Evolutionary conservation across 176 grass and related monocot genomes (phyloP).

Genomic region (Lolium multiflorum): DNA sequence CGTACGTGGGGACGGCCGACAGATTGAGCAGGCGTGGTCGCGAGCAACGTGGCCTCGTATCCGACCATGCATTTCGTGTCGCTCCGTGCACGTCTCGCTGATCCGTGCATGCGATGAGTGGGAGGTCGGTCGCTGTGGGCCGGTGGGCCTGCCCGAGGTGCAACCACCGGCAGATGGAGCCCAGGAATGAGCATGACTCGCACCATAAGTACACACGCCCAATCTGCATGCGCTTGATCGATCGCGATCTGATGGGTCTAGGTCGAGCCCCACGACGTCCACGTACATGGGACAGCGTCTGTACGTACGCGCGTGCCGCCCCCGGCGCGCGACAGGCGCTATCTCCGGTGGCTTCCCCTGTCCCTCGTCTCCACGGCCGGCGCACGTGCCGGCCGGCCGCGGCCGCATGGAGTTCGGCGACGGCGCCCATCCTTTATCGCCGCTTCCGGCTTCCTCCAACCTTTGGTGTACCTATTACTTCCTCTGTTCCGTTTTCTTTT

Average conservation of each 20-base stretch:
- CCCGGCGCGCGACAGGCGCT: neutral
- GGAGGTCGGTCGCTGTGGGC: neutral
- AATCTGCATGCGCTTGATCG: neutral
- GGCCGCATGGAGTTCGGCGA: neutral
- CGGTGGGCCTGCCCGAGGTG: no score
- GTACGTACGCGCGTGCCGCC: neutral
- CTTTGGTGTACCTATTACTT: no score
- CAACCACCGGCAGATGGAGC: constrained; percentile 28
- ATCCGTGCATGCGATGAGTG: neutral
- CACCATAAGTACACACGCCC: neutral
- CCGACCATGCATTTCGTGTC: neutral
- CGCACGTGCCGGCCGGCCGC: neutral
- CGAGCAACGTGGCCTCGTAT: neutral
- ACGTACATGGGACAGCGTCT: neutral
- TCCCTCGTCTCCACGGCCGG: neutral
- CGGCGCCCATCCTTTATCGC: no score
- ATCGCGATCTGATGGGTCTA: neutral
- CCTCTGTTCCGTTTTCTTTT: no score
- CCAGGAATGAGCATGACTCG: neutral
- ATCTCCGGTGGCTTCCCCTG: neutral
- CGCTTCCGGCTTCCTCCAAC: no score
- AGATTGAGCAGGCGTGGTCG: neutral
- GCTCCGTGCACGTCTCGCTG: no score
- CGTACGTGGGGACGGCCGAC: neutral
- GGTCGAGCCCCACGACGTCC: neutral